A percentile compares a stretch with the other conserved stretches of the same genome.
Conservation (phyloP, 2,329 filamentous ascomycete species). For the Ophidiomyces ophidiicola region DNA sequence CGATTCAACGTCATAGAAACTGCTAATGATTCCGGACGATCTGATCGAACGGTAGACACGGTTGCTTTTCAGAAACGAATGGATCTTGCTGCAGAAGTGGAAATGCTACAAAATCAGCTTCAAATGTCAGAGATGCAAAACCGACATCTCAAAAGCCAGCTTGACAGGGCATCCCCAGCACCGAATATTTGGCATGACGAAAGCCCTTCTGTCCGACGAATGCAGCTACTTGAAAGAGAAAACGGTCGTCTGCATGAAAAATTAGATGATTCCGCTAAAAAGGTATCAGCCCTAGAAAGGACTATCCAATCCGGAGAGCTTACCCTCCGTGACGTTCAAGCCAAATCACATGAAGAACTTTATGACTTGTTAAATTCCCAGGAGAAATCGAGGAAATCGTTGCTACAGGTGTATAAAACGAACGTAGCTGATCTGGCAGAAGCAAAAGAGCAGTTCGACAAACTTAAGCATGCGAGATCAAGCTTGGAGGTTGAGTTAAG, state of each 20-base stretch:
- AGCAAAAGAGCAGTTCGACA: constrained; percentile 76
- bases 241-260: constrained; percentile 87
- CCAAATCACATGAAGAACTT: constrained; percentile 86
- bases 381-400: constrained; percentile 70
- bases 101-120: constrained; percentile 85
- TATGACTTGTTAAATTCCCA: constrained; percentile 87
- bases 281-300: constrained; percentile 78
- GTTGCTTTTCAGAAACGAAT: constrained; percentile 75
- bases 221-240: constrained; percentile 83
- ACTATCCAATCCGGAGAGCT: constrained; percentile 77
- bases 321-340: constrained; percentile 79
- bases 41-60: constrained; percentile 74
- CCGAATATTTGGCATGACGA: constrained; percentile 56
- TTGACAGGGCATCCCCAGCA: constrained; percentile 55
- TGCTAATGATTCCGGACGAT: constrained; percentile 61
- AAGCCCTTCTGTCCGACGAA: constrained; percentile 64
- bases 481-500: constrained; percentile 75
- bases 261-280: constrained; percentile 86
- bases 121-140: constrained; percentile 94
- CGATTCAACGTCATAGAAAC: constrained; percentile 53
- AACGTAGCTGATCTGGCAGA: constrained; percentile 75
- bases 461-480: constrained; percentile 68
- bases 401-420: constrained; percentile 75
- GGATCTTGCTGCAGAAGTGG: constrained; percentile 80
- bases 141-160: constrained; percentile 75